These are phyloP conservation scores for Pyricularia pennisetigena DNA, from an alignment of 2,329 filamentous ascomycete genomes.

Conservation along the genomic window DNA sequence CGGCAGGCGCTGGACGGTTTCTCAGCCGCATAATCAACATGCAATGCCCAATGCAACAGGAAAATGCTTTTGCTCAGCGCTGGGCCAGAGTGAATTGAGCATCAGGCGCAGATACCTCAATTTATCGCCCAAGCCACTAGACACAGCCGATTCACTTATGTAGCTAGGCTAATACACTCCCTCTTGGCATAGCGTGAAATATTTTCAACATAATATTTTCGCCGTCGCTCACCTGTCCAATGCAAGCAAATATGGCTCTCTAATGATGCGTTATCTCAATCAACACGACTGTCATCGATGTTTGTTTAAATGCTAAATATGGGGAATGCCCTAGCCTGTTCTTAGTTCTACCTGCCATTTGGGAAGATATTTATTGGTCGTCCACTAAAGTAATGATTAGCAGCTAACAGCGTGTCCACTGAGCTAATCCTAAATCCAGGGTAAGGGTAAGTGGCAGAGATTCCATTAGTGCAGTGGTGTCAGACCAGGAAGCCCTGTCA, in stretches of 20 bases:
- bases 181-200: not conserved
- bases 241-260: not conserved
- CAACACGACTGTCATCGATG: not conserved
- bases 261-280: not conserved
- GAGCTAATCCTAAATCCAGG: not conserved
- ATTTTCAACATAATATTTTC: not conserved
- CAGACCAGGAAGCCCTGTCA: not conserved
- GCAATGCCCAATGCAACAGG: too few species aligned
- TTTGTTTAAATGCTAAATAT: not conserved
- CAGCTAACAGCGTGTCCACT: not conserved
- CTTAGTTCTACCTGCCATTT: not conserved
- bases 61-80: not conserved
- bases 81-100: not conserved
- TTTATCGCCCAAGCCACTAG: not conserved
- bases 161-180: not conserved
- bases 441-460: not conserved
- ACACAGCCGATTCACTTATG: not conserved
- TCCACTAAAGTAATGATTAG: not conserved
- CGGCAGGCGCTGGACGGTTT: too few species aligned
- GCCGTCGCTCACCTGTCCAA: not conserved
- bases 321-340: not conserved
- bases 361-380: not conserved
- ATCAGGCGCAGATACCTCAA: not conserved
- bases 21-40: too few species aligned
- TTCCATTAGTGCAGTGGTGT: not conserved